phyloP scores from a whole-genome alignment of 2,329 filamentous ascomycete genomes.

The Colletotrichum sublineola region DNA sequence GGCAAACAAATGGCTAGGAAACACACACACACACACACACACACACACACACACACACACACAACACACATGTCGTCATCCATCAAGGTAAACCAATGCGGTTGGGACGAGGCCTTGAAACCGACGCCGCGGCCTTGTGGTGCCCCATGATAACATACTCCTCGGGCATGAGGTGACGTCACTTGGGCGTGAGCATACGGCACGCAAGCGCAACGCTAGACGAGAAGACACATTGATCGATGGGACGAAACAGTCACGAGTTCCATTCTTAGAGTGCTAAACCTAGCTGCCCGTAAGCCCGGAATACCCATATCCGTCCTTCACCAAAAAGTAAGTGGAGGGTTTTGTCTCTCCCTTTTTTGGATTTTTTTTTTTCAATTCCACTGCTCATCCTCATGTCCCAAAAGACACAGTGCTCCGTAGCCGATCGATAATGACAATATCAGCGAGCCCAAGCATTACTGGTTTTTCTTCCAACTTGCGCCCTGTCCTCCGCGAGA shows the following conservation, averaged over 20 bases:
- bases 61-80: background rate
- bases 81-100: background rate
- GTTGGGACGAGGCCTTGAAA: background rate
- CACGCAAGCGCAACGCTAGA: background rate
- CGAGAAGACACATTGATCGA: background rate
- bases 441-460: constrained; percentile 41
- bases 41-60: background rate
- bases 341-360: constrained; percentile 3
- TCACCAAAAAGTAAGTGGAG: constrained; percentile 23
- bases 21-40: background rate
- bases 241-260: constrained; percentile 41
- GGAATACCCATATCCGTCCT: constrained; percentile 33
- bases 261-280: constrained; percentile 42
- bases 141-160: background rate
- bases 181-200: background rate
- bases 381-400: constrained; percentile 35
- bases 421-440: constrained; percentile 31
- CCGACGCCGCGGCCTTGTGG: background rate
- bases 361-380: constrained; percentile 9
- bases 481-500: constrained; percentile 30
- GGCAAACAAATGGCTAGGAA: background rate
- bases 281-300: constrained; percentile 35
- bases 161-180: background rate
- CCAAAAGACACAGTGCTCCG: constrained; percentile 38
- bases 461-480: background rate